Evolutionary conservation across 257 asterid genomes (phyloP), one percentile per base, ranked within the genome.

Genomic region (Solanum sparsipilum): DNA sequence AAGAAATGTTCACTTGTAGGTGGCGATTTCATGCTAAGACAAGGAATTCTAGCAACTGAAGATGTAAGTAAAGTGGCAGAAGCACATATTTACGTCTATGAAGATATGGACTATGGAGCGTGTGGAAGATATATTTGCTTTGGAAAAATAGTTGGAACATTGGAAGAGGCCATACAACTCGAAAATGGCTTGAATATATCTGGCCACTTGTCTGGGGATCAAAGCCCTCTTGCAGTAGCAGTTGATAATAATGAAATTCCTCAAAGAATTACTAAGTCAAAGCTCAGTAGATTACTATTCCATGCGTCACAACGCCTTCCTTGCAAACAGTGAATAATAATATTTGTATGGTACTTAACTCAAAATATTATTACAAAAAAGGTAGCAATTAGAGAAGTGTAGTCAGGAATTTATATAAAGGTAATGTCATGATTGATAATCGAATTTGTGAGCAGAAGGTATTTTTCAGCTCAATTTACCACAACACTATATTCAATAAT

Each of bases 21-120:
- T 13, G 90, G 92, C 34, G 84, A 87, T 27, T 79, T 38, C 20
- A 90, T 90, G 92, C 36, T 90, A 71, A 68, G 25, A 18, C 83
- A 13, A 86, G 90, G 92, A 13, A 63, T 82, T 86, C 67, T 90
- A 78, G 90, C 89, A 36, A 65, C 81, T n/a, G 92, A 81, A 83
- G 92, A 88, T 58, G 92, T 68, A 32, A 34, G 75, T 6, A 86
- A 86, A 34, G 84, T 86, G 18, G 92, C 87, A n/a, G 92, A 90
- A 86, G 89, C 89, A 29, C 92, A 90, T 67, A 36, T 88, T 27
- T 83, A 36, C 25, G 90, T 73, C 1, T 90, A 88, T 23, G 88
- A 90, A 72, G 92, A 90, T 5, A 90, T 90, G 92, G 92, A 72
- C 74, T 88, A 88, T 13, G 92, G 92, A 81, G 90, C 89, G 4